phyloP scores from a whole-genome alignment of 1,139 yeast species.

The Geotrichum bryndzae region DNA sequence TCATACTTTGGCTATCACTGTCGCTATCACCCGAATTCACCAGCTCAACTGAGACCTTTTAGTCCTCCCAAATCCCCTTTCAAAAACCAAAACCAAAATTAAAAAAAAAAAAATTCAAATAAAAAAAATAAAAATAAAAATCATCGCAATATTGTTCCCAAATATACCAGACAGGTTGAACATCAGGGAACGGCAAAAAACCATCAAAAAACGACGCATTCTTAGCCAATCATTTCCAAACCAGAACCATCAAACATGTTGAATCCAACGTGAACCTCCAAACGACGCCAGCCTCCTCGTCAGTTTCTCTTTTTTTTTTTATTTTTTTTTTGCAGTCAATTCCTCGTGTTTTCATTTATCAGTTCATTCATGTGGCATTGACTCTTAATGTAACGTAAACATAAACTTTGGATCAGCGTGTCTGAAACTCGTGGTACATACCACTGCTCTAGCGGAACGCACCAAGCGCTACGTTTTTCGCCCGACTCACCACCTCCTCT shows the following conservation, averaged over 20 bases:
- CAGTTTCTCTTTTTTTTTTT: neutral
- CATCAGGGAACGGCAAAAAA: conserved; percentile 13
- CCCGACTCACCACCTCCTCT: neutral
- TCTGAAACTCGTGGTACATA: neutral
- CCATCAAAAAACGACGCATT: neutral
- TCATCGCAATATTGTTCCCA: neutral
- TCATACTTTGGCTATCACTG: neutral
- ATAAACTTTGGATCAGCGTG: neutral
- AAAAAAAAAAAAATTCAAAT: neutral
- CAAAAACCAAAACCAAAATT: neutral
- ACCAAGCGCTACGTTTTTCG: neutral
- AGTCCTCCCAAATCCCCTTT: neutral
- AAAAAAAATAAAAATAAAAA: neutral
- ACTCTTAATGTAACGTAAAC: neutral
- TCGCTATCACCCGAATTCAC: neutral
- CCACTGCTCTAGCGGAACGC: neutral
- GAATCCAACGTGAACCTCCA: neutral
- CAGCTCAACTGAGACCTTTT: neutral
- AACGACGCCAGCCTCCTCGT: neutral
- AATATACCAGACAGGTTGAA: conserved; percentile 8
- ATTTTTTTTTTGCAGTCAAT: neutral
- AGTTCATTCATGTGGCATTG: neutral
- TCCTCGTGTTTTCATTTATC: neutral
- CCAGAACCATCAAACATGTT: neutral
- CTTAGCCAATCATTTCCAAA: conserved; percentile 1